Percentiles rank a stretch among this genome's conserved stretches.
Conservation (phyloP, 352 stramenopile genomes). For the Chrysophaeum taylorii region DNA sequence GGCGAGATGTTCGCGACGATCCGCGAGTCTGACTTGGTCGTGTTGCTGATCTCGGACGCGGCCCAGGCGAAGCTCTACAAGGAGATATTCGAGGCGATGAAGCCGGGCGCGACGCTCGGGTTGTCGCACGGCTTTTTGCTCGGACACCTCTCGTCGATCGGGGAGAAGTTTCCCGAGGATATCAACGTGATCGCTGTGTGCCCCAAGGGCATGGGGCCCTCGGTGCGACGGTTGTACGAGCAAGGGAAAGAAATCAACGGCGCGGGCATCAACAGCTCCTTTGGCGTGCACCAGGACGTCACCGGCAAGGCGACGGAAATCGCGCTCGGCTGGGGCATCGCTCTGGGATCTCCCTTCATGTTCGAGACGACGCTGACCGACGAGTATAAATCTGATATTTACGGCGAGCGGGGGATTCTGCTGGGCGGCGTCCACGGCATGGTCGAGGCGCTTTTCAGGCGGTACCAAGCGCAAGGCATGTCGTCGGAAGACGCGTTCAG, state of each 20-base stretch:
- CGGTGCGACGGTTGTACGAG: slow-evolving; percentile 90
- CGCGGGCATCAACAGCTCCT: slow-evolving; percentile 90
- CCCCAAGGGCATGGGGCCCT: slow-evolving; percentile 93
- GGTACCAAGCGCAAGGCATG: slow-evolving; percentile 87
- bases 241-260: slow-evolving; percentile 95
- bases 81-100: slow-evolving; percentile 89
- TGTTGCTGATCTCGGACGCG: slow-evolving; percentile 91
- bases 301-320: slow-evolving; percentile 79
- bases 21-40: slow-evolving; percentile 86
- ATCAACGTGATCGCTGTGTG: slow-evolving; percentile 97
- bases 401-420: slow-evolving; percentile 90
- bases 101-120: slow-evolving; percentile 84
- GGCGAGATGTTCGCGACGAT: slow-evolving; percentile 92
- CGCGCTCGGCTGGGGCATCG: slow-evolving; percentile 90
- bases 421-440: slow-evolving; percentile 91
- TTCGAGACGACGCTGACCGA: slow-evolving; percentile 90
- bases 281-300: slow-evolving; percentile 87
- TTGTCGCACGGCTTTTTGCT: slow-evolving; percentile 94
- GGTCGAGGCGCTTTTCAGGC: slow-evolving; percentile 90
- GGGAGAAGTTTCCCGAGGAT: slow-evolving; percentile 82
- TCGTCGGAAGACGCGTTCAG: slow-evolving; percentile 85
- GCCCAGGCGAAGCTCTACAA: slow-evolving; percentile 87
- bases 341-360: slow-evolving; percentile 88
- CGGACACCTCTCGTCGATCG: slow-evolving; percentile 86
- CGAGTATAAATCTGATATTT: slow-evolving; percentile 97